Evolutionary conservation across 768 basidiomycete genomes (phyloP).

Genomic region (Melanogaster broomeanus): DNA sequence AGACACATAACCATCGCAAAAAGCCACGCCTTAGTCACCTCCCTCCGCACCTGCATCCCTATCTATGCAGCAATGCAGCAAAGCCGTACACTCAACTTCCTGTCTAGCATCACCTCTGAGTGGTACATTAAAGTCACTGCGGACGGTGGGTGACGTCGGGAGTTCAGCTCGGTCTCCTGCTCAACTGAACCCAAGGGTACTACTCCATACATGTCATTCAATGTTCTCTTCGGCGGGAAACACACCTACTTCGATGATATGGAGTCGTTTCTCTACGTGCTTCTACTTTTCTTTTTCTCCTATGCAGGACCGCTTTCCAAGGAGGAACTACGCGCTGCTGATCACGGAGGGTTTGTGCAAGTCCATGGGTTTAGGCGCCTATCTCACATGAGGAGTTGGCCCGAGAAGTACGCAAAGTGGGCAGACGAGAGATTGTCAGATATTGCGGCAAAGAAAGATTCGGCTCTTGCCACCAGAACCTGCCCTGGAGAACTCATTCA

Average conservation of each 20-base stretch:
- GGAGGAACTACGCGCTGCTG: neutral
- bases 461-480: neutral
- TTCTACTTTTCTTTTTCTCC: constrained; percentile 15
- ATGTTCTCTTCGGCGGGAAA: neutral
- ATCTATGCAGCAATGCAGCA: no score
- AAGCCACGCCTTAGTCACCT: no score
- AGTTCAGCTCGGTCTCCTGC: neutral
- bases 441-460: neutral
- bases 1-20: no score
- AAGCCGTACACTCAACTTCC: no score
- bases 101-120: no score
- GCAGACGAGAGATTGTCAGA: neutral
- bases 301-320: constrained; percentile 9
- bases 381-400: constrained; percentile 6
- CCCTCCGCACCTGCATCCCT: no score
- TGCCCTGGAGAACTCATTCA: neutral
- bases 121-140: neutral
- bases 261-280: constrained; percentile 17
- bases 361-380: neutral
- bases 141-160: neutral
- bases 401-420: neutral
- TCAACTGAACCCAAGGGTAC: neutral
- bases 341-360: neutral
- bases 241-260: constrained; percentile 13
- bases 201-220: constrained; percentile 11